Conservation (phyloP, 1,284 basidiomycete genomes). For the Trichosporon inkin region DNA sequence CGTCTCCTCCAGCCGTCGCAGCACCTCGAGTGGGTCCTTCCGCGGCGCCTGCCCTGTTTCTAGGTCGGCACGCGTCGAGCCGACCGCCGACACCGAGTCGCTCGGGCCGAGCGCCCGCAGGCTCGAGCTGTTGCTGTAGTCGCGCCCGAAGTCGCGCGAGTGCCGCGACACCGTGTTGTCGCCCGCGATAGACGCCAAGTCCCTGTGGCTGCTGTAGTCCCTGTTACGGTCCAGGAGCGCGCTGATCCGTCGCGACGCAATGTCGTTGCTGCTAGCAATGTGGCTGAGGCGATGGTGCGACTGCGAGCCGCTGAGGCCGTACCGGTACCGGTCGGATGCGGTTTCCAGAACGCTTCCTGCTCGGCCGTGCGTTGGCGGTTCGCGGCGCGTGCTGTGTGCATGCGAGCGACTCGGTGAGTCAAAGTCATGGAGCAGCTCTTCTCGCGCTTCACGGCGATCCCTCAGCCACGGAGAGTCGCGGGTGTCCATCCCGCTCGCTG, state of each 20-base stretch:
- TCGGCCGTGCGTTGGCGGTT: constrained; percentile 14
- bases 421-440: constrained; percentile 10
- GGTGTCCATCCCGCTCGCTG: constrained; percentile 5
- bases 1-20: constrained; percentile 38
- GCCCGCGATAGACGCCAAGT: neutral
- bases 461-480: constrained; percentile 5
- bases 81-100: constrained; percentile 42
- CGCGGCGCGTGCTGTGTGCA: constrained; percentile 4
- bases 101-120: constrained; percentile 27
- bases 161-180: constrained; percentile 6
- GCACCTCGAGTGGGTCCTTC: constrained; percentile 43
- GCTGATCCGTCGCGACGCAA: constrained; percentile 47
- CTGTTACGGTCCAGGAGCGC: constrained; percentile 56
- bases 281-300: constrained; percentile 8
- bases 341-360: constrained; percentile 22
- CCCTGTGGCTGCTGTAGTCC: constrained; percentile 9
- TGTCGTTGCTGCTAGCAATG: constrained; percentile 8
- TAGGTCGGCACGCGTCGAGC: constrained; percentile 17
- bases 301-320: constrained; percentile 8
- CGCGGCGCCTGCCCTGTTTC: constrained; percentile 1
- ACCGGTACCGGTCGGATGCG: constrained; percentile 19
- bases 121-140: neutral
- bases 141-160: constrained; percentile 8
- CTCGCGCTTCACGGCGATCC: neutral
- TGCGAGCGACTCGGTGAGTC: constrained; percentile 2